A percentile compares a stretch with the other conserved stretches of the same genome.
phyloP scores from a whole-genome alignment of 176 grass and related monocot genomes.

The Musa schizocarpa region DNA sequence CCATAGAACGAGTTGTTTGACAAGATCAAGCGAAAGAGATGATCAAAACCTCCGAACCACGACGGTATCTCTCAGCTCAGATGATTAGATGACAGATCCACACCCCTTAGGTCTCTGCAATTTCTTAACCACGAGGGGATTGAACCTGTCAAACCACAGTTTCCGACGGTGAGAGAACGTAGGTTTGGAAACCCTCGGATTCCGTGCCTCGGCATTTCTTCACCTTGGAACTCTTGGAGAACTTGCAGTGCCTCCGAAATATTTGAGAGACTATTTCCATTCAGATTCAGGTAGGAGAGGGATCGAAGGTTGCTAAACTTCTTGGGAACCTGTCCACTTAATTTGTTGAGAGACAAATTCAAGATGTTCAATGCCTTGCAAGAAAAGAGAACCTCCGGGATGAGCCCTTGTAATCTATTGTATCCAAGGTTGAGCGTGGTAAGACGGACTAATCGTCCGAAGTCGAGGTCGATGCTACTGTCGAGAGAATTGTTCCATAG shows the following conservation, averaged over 20 bases:
- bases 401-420: background rate
- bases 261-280: background rate
- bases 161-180: background rate
- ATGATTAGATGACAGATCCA: background rate
- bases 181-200: background rate
- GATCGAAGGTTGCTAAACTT: background rate
- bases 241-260: background rate
- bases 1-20: background rate
- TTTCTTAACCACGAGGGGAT: background rate
- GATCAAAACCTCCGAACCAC: background rate
- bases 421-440: background rate
- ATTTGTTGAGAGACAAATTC: background rate
- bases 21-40: background rate
- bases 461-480: background rate
- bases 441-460: background rate
- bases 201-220: background rate
- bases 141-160: background rate
- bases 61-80: background rate
- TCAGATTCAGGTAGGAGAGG: background rate
- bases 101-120: background rate
- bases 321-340: background rate
- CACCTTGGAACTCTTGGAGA: background rate
- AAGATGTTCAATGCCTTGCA: background rate
- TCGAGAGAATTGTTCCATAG: constrained; percentile 3
- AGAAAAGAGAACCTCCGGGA: background rate